Conservation (phyloP, 495 filamentous ascomycete species). For the Achaetomiella virescens region DNA sequence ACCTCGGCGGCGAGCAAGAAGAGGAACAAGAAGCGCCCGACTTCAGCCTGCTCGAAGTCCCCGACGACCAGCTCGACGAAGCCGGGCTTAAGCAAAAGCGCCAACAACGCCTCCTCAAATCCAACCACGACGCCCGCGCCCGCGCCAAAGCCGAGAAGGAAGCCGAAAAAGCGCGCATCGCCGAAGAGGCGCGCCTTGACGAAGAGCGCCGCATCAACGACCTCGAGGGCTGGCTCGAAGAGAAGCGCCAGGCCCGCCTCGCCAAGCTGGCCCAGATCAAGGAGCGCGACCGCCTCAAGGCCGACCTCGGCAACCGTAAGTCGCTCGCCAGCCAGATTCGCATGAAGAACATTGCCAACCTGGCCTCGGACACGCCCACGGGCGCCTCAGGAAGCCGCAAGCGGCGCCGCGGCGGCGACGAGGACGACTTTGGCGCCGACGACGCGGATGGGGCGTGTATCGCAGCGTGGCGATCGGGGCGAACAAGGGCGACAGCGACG, state of each 20-base stretch:
- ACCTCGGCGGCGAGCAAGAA: constrained; percentile 77
- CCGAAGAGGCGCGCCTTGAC: constrained; percentile 75
- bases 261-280: constrained; percentile 77
- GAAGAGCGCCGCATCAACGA: constrained; percentile 77
- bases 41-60: constrained; percentile 80
- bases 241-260: constrained; percentile 68
- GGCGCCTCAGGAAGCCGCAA: constrained; percentile 55
- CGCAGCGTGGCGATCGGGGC: constrained; percentile 76
- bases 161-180: constrained; percentile 72
- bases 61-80: constrained; percentile 90
- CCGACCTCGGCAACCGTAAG: constrained; percentile 90
- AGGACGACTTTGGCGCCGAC: constrained; percentile 94
- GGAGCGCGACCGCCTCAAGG: constrained; percentile 84
- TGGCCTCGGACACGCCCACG: constrained; percentile 79
- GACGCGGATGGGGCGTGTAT: constrained; percentile 98
- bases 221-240: constrained; percentile 78
- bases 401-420: constrained; percentile 65
- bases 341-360: constrained; percentile 97
- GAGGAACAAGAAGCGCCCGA: constrained; percentile 70
- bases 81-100: constrained; percentile 83
- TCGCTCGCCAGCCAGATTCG: constrained; percentile 91
- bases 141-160: constrained; percentile 95
- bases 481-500: constrained; percentile 57
- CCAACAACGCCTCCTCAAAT: constrained; percentile 86
- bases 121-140: constrained; percentile 83